These are phyloP conservation scores for Candida neerlandica DNA, from an alignment of 1,139 yeast genomes.

Conservation along the genomic window DNA sequence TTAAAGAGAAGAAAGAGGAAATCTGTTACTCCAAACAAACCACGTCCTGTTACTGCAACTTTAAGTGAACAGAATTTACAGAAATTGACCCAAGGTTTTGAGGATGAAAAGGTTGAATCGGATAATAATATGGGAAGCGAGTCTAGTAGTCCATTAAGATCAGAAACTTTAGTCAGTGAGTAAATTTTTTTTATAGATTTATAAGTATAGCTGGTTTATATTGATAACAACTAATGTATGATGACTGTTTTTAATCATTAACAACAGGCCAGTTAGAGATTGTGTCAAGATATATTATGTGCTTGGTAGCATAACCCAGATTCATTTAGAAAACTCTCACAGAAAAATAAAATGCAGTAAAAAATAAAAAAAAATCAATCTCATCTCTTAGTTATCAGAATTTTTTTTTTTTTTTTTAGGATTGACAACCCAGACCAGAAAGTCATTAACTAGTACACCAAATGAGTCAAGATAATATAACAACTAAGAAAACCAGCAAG, in stretches of 20 bases:
- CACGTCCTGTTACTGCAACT: conserved; percentile 15
- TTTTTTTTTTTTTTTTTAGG: neutral
- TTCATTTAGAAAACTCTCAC: neutral
- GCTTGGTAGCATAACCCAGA: neutral
- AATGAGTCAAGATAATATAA: conserved; percentile 12
- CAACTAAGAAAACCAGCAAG: conserved; percentile 6
- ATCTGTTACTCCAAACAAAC: conserved; percentile 23
- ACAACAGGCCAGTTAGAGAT: too few relatives aligned
- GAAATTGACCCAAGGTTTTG: conserved; percentile 18
- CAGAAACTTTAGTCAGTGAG: conserved; percentile 7
- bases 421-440: too few relatives aligned
- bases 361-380: conserved; percentile 4
- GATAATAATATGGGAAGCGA: neutral
- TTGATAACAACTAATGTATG: too few relatives aligned
- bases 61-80: conserved; percentile 34
- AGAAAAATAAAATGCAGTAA: too few relatives aligned
- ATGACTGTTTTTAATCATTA: neutral
- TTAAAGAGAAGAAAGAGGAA: conserved; percentile 42
- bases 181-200: neutral
- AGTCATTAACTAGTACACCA: neutral
- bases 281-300: neutral
- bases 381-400: conserved; percentile 6
- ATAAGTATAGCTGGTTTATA: too few relatives aligned
- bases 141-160: conserved; percentile 10
- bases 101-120: conserved; percentile 1